A percentile compares a stretch with the other conserved stretches of the same genome.
phyloP scores from a whole-genome alignment of 805 yeast species.

The Metschnikowia koreensis region DNA sequence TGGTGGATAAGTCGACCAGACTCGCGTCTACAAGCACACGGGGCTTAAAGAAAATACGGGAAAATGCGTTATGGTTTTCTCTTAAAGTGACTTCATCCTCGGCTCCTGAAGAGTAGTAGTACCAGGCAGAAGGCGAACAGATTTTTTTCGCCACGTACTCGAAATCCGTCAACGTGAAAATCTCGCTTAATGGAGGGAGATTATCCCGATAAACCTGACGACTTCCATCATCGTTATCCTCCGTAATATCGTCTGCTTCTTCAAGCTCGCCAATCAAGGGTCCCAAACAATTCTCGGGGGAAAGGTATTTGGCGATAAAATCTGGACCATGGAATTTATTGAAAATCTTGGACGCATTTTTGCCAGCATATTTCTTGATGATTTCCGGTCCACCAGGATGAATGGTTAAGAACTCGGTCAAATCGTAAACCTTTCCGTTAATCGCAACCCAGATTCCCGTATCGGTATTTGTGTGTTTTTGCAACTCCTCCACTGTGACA shows the following conservation, averaged over 20 bases:
- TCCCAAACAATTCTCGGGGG: conserved; percentile 22
- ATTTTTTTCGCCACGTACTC: conserved; percentile 38
- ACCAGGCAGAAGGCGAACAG: conserved; percentile 35
- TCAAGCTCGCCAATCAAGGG: conserved; percentile 23
- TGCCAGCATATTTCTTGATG: conserved; percentile 41
- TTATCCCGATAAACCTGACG: conserved; percentile 16
- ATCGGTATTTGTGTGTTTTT: conserved; percentile 10
- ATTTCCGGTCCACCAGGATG: conserved; percentile 52
- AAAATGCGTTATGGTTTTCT: conserved; percentile 89
- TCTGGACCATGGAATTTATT: conserved; percentile 39
- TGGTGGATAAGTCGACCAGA: conserved; percentile 65
- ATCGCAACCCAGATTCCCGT: conserved; percentile 32
- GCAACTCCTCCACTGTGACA: conserved; percentile 16
- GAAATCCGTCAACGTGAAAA: conserved; percentile 39
- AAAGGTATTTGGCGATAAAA: conserved; percentile 20
- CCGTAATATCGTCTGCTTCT: conserved; percentile 15
- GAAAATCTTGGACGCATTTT: conserved; percentile 48
- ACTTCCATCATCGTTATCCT: conserved; percentile 21
- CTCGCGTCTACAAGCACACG: conserved; percentile 76
- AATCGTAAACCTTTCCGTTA: conserved; percentile 34
- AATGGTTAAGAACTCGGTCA: conserved; percentile 34
- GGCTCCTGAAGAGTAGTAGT: conserved; percentile 77
- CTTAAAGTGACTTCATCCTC: conserved; percentile 90
- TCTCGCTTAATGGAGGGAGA: conserved; percentile 31
- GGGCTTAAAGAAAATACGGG: conserved; percentile 85